Conservation (phyloP, 2,329 filamentous ascomycete species). For the Sarocladium oryzae region DNA sequence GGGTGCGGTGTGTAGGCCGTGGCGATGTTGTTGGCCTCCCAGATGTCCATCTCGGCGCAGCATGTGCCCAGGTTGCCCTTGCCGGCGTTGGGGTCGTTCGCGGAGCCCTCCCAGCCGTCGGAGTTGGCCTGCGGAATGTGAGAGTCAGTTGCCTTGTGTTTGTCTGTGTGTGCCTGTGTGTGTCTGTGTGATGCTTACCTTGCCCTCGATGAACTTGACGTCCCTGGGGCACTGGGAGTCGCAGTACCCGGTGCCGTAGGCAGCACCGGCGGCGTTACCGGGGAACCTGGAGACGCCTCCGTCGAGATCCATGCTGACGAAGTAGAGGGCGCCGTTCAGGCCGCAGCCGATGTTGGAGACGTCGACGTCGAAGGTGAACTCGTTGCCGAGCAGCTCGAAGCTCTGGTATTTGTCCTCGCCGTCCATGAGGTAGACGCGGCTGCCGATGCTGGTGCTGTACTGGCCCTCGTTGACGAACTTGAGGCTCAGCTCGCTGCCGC, state of each 20-base stretch:
- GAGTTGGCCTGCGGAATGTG: conserved; percentile 39
- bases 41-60: conserved; percentile 59
- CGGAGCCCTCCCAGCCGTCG: conserved; percentile 44
- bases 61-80: conserved; percentile 46
- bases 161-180: too few relatives aligned
- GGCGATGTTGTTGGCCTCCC: conserved; percentile 60
- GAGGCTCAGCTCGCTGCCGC: conserved; percentile 44
- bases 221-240: conserved; percentile 48
- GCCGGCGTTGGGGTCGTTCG: conserved; percentile 48
- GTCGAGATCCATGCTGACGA: conserved; percentile 54
- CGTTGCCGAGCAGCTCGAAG: conserved; percentile 59
- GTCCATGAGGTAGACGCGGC: conserved; percentile 60
- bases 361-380: conserved; percentile 69
- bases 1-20: conserved; percentile 61
- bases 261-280: conserved; percentile 46
- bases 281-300: conserved; percentile 45
- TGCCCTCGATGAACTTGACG: conserved; percentile 52
- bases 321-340: conserved; percentile 66
- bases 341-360: conserved; percentile 62
- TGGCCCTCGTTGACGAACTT: conserved; percentile 49
- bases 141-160: not conserved
- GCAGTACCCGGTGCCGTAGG: conserved; percentile 53
- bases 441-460: conserved; percentile 41
- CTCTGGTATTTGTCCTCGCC: conserved; percentile 56
- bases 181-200: conserved; percentile 24